phyloP scores from a whole-genome alignment of 495 filamentous ascomycete species.

The Trichocladium antarcticum region DNA sequence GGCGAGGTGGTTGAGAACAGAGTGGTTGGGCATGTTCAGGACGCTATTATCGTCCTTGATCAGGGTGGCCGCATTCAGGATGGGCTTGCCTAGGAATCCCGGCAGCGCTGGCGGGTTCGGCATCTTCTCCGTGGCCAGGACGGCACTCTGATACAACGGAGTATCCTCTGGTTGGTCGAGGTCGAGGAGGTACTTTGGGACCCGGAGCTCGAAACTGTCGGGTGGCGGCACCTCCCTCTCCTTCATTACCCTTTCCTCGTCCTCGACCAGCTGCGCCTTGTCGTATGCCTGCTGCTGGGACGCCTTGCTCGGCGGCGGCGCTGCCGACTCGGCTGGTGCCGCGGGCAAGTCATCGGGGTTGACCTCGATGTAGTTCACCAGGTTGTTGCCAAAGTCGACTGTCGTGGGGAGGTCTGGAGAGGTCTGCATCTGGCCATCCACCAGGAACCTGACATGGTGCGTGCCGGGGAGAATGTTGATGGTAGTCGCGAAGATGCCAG shows the following conservation, averaged over 20 bases:
- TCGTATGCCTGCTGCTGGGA: constrained; percentile 25
- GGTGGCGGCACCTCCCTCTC: constrained; percentile 34
- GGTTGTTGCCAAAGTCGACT: constrained; percentile 89
- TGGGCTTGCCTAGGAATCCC: constrained; percentile 86
- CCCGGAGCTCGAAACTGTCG: constrained; percentile 46
- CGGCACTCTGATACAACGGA: constrained; percentile 54
- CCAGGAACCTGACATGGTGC: constrained; percentile 92
- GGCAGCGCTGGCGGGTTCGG: constrained; percentile 77
- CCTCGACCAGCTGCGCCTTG: constrained; percentile 25
- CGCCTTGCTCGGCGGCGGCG: constrained; percentile 15
- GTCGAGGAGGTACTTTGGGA: constrained; percentile 78
- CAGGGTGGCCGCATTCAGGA: constrained; percentile 76
- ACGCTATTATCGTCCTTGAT: constrained; percentile 98
- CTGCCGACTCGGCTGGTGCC: constrained; percentile 7
- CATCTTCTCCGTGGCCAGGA: constrained; percentile 58
- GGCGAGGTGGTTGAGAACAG: constrained; percentile 92
- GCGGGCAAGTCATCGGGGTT: constrained; percentile 53
- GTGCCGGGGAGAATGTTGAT: constrained; percentile 82
- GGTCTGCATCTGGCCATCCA: constrained; percentile 83
- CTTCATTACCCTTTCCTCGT: constrained; percentile 31
- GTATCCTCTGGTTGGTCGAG: constrained; percentile 74
- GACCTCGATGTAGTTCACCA: constrained; percentile 96
- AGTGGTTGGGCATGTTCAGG: constrained; percentile 90
- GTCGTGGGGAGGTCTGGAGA: constrained; percentile 82
- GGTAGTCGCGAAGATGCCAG: constrained; percentile 55